A percentile compares a stretch with the other conserved stretches of the same genome.
phyloP scores from a whole-genome alignment of 2,329 filamentous ascomycete species.

The Hypoxylon rubiginosum region DNA sequence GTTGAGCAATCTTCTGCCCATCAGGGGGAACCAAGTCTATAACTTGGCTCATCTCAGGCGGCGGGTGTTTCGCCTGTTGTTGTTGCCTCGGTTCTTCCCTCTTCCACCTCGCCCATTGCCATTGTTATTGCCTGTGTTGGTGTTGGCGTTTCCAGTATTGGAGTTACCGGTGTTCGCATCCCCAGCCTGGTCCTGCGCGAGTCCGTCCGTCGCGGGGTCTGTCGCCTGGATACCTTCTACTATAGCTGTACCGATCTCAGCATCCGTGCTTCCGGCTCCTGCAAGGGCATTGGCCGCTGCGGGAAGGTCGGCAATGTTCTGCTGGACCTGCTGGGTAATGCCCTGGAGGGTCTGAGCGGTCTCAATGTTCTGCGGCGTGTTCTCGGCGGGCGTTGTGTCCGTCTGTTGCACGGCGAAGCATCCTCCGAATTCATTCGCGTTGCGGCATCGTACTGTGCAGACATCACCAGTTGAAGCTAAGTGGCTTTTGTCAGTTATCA shows the following conservation, averaged over 20 bases:
- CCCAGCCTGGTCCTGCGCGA: slow-evolving; percentile 19
- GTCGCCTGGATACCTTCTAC: slow-evolving; percentile 49
- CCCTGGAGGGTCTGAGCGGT: slow-evolving; percentile 56
- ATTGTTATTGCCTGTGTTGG: slow-evolving; percentile 26
- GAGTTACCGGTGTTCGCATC: slow-evolving; percentile 25
- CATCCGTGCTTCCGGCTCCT: slow-evolving; percentile 47
- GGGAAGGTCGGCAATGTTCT: slow-evolving; percentile 58
- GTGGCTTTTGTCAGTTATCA: slow-evolving; percentile 9
- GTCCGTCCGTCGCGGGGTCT: slow-evolving; percentile 29
- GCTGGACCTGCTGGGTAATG: slow-evolving; percentile 56
- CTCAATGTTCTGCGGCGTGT: slow-evolving; percentile 52
- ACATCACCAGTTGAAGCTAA: slow-evolving; percentile 58
- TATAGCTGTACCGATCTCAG: slow-evolving; percentile 49
- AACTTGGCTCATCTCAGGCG: neutral
- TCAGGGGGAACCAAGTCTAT: neutral
- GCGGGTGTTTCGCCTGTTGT: neutral
- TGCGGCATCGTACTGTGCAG: slow-evolving; percentile 58
- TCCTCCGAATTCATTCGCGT: slow-evolving; percentile 55
- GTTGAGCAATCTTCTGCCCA: neutral
- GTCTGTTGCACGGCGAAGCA: slow-evolving; percentile 60
- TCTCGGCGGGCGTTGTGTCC: slow-evolving; percentile 50
- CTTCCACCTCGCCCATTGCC: neutral
- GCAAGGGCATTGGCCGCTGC: slow-evolving; percentile 57
- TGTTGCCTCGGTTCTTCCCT: neutral
- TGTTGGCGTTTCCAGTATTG: slow-evolving; percentile 21